Conservation (phyloP, 2,329 filamentous ascomycete species). For the Arthroderma uncinatum region DNA sequence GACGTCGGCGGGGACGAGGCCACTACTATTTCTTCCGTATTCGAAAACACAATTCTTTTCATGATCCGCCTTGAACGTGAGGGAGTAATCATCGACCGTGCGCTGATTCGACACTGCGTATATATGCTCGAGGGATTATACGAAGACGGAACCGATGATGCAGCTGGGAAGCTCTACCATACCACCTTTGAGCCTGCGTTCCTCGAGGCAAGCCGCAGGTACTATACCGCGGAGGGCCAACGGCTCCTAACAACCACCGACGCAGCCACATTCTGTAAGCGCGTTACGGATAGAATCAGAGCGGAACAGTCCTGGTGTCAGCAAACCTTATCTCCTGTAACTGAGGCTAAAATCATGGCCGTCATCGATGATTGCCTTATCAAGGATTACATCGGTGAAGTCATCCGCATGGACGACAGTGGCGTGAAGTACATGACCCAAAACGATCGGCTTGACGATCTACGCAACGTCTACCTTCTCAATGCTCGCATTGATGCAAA, state of each 20-base stretch:
- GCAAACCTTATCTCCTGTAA: conserved; percentile 65
- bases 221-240: conserved; percentile 67
- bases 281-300: conserved; percentile 59
- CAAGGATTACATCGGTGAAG: conserved; percentile 61
- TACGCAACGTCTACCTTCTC: conserved; percentile 70
- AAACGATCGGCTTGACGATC: conserved; percentile 67
- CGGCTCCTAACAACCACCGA: conserved; percentile 65
- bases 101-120: conserved; percentile 68
- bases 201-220: conserved; percentile 55
- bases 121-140: conserved; percentile 87
- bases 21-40: conserved; percentile 54
- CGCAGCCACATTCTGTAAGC: conserved; percentile 68
- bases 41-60: conserved; percentile 74
- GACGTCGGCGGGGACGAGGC: conserved; percentile 29
- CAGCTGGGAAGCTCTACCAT: conserved; percentile 71
- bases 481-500: conserved; percentile 65
- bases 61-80: conserved; percentile 87
- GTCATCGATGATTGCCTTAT: conserved; percentile 79
- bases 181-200: conserved; percentile 73
- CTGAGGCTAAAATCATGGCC: conserved; percentile 58
- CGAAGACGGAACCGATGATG: conserved; percentile 65
- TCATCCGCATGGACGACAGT: conserved; percentile 72
- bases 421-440: conserved; percentile 85
- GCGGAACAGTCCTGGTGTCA: conserved; percentile 77
- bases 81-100: conserved; percentile 77